phyloP scores from a whole-genome alignment of 352 stramenopile genomes.

The Halophytophthora polymorphica region DNA sequence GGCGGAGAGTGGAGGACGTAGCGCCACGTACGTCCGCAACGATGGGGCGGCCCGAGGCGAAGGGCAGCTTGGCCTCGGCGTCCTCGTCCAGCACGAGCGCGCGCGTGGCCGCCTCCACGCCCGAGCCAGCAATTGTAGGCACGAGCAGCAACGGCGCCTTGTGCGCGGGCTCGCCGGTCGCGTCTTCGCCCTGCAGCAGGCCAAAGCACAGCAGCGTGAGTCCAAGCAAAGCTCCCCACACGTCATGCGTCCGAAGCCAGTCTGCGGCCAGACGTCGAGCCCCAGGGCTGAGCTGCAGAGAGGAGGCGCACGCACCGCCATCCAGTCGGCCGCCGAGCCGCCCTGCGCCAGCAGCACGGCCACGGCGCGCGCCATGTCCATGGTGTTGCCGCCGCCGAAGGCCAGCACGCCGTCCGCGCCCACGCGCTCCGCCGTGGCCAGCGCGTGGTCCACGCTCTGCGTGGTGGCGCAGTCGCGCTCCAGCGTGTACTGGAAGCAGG shows the following conservation, averaged over 20 bases:
- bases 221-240: too few relatives aligned
- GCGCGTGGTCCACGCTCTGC: slow-evolving; percentile 47
- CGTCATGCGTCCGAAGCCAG: too few relatives aligned
- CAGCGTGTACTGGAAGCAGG: slow-evolving; percentile 75
- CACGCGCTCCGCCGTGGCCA: slow-evolving; percentile 51
- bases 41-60: slow-evolving; percentile 35
- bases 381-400: slow-evolving; percentile 62
- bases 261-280: too few relatives aligned
- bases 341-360: slow-evolving; percentile 51
- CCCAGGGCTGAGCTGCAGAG: too few relatives aligned
- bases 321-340: slow-evolving; percentile 32
- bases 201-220: too few relatives aligned
- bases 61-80: slow-evolving; percentile 51
- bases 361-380: slow-evolving; percentile 60
- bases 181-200: slow-evolving; percentile 12
- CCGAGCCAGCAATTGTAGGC: slow-evolving; percentile 53
- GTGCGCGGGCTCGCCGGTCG: slow-evolving; percentile 5
- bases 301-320: too few relatives aligned
- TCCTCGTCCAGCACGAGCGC: slow-evolving; percentile 67
- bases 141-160: slow-evolving; percentile 49
- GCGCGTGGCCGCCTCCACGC: slow-evolving; percentile 48
- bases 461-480: slow-evolving; percentile 64
- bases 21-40: slow-evolving; percentile 43
- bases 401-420: slow-evolving; percentile 65
- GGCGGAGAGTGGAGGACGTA: too few relatives aligned